Evolutionary conservation across 257 asterid genomes (phyloP).

Genomic region (Lycium barbarum): DNA sequence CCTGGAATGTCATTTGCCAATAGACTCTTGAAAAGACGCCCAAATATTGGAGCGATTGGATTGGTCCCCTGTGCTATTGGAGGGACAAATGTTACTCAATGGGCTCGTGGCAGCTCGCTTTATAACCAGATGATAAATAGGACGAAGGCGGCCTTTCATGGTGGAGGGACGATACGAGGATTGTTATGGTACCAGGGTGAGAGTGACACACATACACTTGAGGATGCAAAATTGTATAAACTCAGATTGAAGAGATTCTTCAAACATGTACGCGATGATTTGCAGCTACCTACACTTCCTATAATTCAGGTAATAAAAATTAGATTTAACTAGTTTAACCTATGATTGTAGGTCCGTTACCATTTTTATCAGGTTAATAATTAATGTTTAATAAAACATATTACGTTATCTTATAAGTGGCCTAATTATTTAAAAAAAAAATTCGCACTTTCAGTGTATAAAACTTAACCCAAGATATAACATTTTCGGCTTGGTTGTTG

Average conservation of each 20-base stretch:
- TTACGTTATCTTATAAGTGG: too few relatives aligned
- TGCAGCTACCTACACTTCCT: conserved; percentile 33
- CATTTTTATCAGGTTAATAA: too few relatives aligned
- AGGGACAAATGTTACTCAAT: conserved; percentile 43
- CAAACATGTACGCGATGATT: conserved; percentile 31
- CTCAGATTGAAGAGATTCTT: conserved; percentile 38
- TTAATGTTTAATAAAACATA: too few relatives aligned
- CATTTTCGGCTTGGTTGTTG: too few relatives aligned
- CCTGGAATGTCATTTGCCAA: too few relatives aligned
- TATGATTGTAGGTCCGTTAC: too few relatives aligned
- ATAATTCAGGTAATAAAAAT: conserved; percentile 36
- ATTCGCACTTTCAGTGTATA: too few relatives aligned
- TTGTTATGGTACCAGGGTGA: conserved; percentile 54
- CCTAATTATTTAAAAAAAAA: too few relatives aligned
- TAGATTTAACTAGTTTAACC: too few relatives aligned
- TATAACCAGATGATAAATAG: conserved; percentile 38
- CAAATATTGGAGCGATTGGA: too few relatives aligned
- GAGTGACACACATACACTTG: conserved; percentile 5
- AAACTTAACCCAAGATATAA: too few relatives aligned
- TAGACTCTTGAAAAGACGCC: too few relatives aligned
- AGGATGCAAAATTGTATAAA: conserved; percentile 38
- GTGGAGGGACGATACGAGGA: conserved; percentile 37
- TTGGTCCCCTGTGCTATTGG: conserved; percentile 53
- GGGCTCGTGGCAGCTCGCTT: conserved; percentile 38
- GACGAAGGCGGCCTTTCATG: conserved; percentile 8